These are phyloP conservation scores for Paraleonurus japonicus DNA, from an alignment of 257 asterid genomes.

Conservation along the genomic window DNA sequence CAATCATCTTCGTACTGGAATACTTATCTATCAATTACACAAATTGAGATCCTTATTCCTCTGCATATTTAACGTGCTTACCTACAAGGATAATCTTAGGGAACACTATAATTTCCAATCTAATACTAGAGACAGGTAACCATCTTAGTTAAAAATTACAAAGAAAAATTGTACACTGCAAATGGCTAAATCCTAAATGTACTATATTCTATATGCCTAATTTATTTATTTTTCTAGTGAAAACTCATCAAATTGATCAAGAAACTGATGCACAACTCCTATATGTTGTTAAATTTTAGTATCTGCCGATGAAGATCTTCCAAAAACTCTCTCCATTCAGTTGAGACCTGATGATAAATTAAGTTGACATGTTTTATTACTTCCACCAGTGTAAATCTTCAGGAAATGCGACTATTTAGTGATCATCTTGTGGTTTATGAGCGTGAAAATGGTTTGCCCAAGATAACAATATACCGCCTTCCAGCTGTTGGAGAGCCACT, in stretches of 20 bases:
- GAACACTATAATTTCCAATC: background rate
- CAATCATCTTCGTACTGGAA: slow-evolving; percentile 11
- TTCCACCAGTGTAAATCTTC: slow-evolving; percentile 76
- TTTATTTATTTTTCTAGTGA: slow-evolving; percentile 16
- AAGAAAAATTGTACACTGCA: background rate
- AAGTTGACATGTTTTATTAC: slow-evolving; percentile 24
- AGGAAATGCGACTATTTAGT: slow-evolving; percentile 65
- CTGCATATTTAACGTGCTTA: background rate
- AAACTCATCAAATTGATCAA: slow-evolving; percentile 15
- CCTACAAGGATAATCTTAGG: background rate
- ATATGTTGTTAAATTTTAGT: slow-evolving; percentile 1
- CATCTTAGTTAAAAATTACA: background rate
- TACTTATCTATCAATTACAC: background rate
- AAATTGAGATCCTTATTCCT: background rate
- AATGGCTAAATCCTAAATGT: background rate
- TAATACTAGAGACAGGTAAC: background rate
- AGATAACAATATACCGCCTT: slow-evolving; percentile 60
- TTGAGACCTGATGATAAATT: slow-evolving; percentile 22
- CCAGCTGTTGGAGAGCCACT: slow-evolving; percentile 77
- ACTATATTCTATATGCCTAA: slow-evolving; percentile 20
- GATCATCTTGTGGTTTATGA: slow-evolving; percentile 81
- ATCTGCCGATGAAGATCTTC: slow-evolving; percentile 9
- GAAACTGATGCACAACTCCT: background rate
- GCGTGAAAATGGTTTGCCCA: slow-evolving; percentile 82
- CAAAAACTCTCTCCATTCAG: slow-evolving; percentile 8